These are phyloP conservation scores for Thozetella sp. DNA, from an alignment of 495 filamentous ascomycete species.

Conservation along the genomic window DNA sequence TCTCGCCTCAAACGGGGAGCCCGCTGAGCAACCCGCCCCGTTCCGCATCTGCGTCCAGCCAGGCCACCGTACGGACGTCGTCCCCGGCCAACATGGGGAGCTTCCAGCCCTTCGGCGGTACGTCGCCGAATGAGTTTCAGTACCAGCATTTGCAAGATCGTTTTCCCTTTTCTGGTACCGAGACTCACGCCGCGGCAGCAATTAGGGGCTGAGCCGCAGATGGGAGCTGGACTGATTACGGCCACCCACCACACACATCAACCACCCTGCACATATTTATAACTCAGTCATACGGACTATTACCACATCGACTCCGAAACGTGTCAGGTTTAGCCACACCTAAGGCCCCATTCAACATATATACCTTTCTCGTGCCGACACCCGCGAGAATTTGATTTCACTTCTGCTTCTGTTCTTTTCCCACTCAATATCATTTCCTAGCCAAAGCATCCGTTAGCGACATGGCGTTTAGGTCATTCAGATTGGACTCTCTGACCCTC, in stretches of 20 bases:
- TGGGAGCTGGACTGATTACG: not conserved
- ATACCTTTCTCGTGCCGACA: not conserved
- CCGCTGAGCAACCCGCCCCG: constrained; percentile 8
- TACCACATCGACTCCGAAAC: not conserved
- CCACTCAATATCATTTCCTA: not conserved
- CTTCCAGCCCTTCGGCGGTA: constrained; percentile 34
- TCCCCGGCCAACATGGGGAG: constrained; percentile 23
- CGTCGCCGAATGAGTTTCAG: constrained; percentile 34
- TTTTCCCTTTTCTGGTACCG: constrained; percentile 36
- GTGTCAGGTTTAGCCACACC: not conserved
- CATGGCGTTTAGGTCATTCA: constrained; percentile 1
- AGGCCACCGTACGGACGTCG: constrained; percentile 17
- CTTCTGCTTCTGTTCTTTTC: not conserved
- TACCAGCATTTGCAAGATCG: constrained; percentile 36
- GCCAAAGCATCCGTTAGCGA: not conserved
- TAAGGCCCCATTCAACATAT: not conserved
- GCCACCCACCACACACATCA: not conserved
- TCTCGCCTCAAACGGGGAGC: constrained; percentile 18
- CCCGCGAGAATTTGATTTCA: not conserved
- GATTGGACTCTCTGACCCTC: not conserved
- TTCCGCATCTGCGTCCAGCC: constrained; percentile 8
- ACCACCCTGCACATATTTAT: constrained; percentile 1
- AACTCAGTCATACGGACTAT: too few relatives aligned
- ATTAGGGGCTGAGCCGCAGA: constrained; percentile 23
- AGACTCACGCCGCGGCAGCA: constrained; percentile 39